Percentiles rank a stretch among this genome's conserved stretches.
phyloP scores from a whole-genome alignment of 1,139 yeast genomes.

The Sugiyamaella pinicola region DNA sequence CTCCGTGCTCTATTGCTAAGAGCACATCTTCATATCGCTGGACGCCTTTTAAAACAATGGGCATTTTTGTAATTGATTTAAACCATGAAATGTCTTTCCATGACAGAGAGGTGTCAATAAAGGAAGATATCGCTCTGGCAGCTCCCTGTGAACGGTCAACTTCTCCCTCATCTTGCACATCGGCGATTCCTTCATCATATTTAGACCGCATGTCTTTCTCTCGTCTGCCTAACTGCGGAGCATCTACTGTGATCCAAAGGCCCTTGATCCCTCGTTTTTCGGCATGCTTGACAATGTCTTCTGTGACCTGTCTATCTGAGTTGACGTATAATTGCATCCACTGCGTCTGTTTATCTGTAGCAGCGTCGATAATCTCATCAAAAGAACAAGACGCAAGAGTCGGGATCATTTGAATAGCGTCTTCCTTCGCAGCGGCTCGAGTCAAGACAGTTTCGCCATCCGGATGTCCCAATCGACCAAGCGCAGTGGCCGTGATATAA shows the following conservation, averaged over 20 bases:
- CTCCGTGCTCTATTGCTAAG: constrained; percentile 61
- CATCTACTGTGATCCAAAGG: constrained; percentile 86
- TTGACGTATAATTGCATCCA: constrained; percentile 94
- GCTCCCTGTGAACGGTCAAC: constrained; percentile 80
- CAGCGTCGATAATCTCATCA: constrained; percentile 57
- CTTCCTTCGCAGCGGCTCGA: constrained; percentile 51
- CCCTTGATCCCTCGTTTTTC: constrained; percentile 77
- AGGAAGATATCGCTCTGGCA: constrained; percentile 79
- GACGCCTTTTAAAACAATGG: constrained; percentile 69
- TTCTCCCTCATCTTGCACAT: constrained; percentile 46
- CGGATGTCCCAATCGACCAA: constrained; percentile 57
- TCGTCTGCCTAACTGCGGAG: constrained; percentile 92
- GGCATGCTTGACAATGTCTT: constrained; percentile 65
- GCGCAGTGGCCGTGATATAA: constrained; percentile 60
- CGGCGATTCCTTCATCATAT: constrained; percentile 64
- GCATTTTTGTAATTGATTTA: constrained; percentile 58
- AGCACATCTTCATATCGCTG: constrained; percentile 70
- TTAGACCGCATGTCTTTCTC: constrained; percentile 65
- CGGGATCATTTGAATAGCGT: constrained; percentile 59
- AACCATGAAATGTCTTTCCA: constrained; percentile 70
- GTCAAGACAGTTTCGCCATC: constrained; percentile 59
- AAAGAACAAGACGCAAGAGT: constrained; percentile 57
- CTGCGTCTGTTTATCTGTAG: constrained; percentile 59
- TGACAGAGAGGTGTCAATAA: constrained; percentile 76
- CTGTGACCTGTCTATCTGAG: constrained; percentile 63